Conservation (phyloP, 2,329 filamentous ascomycete genomes). For the Colletotrichum lini region DNA sequence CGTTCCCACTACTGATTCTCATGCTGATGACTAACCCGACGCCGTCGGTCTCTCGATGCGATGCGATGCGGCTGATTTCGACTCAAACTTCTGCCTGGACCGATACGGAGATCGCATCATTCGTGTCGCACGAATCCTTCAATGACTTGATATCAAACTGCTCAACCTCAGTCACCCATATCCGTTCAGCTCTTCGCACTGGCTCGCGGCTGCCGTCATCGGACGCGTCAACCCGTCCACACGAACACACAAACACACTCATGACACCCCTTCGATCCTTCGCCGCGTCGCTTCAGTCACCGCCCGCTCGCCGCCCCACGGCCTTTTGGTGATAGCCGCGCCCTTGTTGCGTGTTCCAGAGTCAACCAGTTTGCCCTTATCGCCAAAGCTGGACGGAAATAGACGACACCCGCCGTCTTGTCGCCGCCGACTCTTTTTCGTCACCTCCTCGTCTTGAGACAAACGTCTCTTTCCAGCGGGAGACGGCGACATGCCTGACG, state of each 20-base stretch:
- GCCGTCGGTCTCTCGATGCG: slow-evolving; percentile 4
- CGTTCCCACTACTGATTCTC: not conserved
- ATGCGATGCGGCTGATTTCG: slow-evolving; percentile 24
- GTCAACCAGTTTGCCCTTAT: not conserved
- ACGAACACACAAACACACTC: slow-evolving; percentile 20
- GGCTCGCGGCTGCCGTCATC: slow-evolving; percentile 17
- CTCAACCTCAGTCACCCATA: not conserved
- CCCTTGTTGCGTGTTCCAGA: not conserved
- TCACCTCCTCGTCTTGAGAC: not conserved
- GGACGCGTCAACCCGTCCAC: slow-evolving; percentile 28
- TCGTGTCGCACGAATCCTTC: not conserved
- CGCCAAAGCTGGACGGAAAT: not conserved
- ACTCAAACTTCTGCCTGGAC: slow-evolving; percentile 27
- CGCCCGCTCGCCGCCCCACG: slow-evolving; percentile 3
- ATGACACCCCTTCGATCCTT: slow-evolving; percentile 20
- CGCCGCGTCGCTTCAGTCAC: slow-evolving; percentile 13
- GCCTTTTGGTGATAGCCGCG: slow-evolving; percentile 26
- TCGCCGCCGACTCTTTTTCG: too few relatives aligned
- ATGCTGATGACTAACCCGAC: slow-evolving; percentile 11
- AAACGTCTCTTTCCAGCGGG: too few relatives aligned
- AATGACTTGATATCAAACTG: not conserved
- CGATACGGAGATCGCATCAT: not conserved
- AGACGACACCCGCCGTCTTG: not conserved
- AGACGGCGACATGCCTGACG: not conserved
- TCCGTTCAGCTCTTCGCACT: slow-evolving; percentile 4